Base-by-base conservation (phyloP, 1,139 yeast species). In the Pichia kudriavzevii region DNA sequence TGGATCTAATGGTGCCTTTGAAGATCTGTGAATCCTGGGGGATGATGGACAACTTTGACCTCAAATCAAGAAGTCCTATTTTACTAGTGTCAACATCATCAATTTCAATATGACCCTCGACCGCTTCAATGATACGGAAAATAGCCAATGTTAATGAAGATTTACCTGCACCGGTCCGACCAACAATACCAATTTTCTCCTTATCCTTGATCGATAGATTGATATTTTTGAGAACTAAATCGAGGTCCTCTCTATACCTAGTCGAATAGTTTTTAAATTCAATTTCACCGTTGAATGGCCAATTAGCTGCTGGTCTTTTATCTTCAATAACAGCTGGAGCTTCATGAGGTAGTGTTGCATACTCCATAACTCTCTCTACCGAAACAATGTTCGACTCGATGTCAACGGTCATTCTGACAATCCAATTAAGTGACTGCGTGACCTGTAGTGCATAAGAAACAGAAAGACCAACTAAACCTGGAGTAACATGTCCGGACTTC, bases 1-100 rank as follows among this genome's bases (percentile, higher is more conserved):
- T 91, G 30, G 83, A 79, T 52, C 95, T 71, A 30, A 91, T 67
- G 0, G 94, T 73, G 26, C 98, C 98, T 62, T 85, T 88, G 55
- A 91, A 88, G 5, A 88, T 94, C 60, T 91, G 97, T 0, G 97
- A 84, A 53, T 91, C 98, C 59, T 91, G 98, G 1, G 98, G 98
- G 49, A 91, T 91, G 47, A 91, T 91, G 0, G 95, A 83, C 36
- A 91, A 64, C 43, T 75, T 75, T 39, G 82, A 85, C 60, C 98
- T 77, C 53, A 91, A 68, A 55, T 91, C 97, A 40, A 66, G 69
- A 41, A 91, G 66, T 3, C 97, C 97, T 49, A 91, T 77, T 12
- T 64, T 49, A 32, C 75, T 65, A 8, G 91, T 85, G 45, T 81
- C 64, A 14, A 87, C 52, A 18, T 66, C 71, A 59, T 91, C 97